phyloP scores from a whole-genome alignment of 2,329 filamentous ascomycete genomes.

The Myriangium duriaei region DNA sequence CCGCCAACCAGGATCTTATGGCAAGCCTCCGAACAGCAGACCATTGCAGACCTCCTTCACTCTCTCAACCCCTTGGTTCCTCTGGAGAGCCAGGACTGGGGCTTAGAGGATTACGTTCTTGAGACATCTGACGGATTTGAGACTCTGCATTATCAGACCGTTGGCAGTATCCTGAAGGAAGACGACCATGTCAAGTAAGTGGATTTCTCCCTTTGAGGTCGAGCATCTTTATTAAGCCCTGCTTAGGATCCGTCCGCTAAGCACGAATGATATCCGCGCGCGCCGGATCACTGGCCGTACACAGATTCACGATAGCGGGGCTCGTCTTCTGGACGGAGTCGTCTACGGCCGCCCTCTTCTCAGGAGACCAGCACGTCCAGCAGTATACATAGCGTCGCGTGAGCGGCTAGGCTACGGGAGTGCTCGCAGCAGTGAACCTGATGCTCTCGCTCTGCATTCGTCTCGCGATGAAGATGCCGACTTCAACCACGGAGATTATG shows the following conservation, averaged over 20 bases:
- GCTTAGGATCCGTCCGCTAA: constrained; percentile 64
- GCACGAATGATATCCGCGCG: constrained; percentile 59
- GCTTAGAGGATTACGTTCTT: constrained; percentile 78
- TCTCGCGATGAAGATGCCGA: constrained; percentile 21
- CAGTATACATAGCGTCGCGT: constrained; percentile 58
- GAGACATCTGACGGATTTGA: constrained; percentile 63
- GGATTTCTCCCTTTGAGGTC: constrained; percentile 3
- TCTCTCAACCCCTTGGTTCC: constrained; percentile 70
- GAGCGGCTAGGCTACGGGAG: constrained; percentile 41
- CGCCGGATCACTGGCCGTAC: constrained; percentile 63
- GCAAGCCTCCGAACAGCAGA: constrained; percentile 44
- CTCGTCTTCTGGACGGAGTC: constrained; percentile 72
- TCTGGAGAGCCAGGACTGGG: constrained; percentile 71
- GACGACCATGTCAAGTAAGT: constrained; percentile 73
- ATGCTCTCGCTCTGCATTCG: constrained; percentile 12
- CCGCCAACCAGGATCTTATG: constrained; percentile 63
- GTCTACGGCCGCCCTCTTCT: constrained; percentile 67
- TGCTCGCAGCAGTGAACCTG: not conserved
- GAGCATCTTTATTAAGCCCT: constrained; percentile 3
- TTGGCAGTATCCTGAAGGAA: constrained; percentile 59
- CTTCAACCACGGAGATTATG: constrained; percentile 21
- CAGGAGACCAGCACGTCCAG: constrained; percentile 48
- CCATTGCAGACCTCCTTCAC: constrained; percentile 63
- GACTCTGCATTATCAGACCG: constrained; percentile 70
- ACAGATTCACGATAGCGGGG: constrained; percentile 69